Evolutionary conservation across 352 stramenopile species (phyloP), one percentile per base, ranked within the genome.

Genomic region (Globisporangium orthogonon): DNA sequence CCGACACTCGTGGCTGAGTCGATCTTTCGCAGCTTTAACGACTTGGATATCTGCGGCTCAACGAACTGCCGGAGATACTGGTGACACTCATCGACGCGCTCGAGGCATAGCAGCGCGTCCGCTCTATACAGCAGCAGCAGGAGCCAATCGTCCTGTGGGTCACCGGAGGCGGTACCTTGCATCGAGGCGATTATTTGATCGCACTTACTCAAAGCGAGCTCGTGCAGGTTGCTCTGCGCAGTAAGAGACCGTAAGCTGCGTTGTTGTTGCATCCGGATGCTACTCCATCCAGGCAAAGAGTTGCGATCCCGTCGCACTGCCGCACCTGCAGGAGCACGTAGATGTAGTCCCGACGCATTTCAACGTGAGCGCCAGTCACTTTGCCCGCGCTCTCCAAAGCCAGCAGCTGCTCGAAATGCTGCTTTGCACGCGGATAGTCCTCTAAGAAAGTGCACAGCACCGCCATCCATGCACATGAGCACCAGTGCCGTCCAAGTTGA

Each of bases 91-190:
- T 74, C 60, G 2, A 92, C 70, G n/a, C 69, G 71, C 56, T 92
- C 83, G 44, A 93, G 67, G 55, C 81, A 89, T 18, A 95, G 52
- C 30, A 93, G 64, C 13, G 83, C 79, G 31, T 95, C 85, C 2
- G 81, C 77, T 62, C 80, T 86, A 66, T 90, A 91, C 11, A 90
- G 73, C 0, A 76, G 51, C 7, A 84, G 14, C 11, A 78, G 43
- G 5, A 72, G 29, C 49, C 50, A 46, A 53, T 17, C 18, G 50
- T 54, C 30, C 23, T 7, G 15, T 45, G 30, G 23, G 23, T 23
- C 15, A 10, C 35, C 5, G 18, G 3, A 10, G 10, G 31, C 23
- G 9, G 50, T 14, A 10, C 50, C 43, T 13, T 39, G 44, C 13
- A 35, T 47, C 7, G 23, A 46, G 1, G 10, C 11, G 9, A 86